Conservation (phyloP, 768 basidiomycete genomes). For the Leccinum disarticulatum region DNA sequence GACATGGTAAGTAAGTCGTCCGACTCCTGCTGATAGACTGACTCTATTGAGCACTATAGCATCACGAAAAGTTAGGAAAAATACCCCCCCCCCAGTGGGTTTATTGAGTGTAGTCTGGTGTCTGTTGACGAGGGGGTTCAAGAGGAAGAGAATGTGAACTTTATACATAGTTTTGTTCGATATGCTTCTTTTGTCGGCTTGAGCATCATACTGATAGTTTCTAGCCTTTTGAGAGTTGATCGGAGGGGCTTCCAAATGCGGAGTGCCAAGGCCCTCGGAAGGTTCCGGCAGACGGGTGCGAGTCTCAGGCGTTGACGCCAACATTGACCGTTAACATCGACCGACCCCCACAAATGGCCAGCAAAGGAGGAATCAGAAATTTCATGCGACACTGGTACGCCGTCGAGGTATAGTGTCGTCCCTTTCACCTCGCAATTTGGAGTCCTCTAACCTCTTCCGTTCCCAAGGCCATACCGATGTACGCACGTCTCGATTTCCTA, state of each 20-base stretch:
- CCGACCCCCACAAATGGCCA: slow-evolving; percentile 23
- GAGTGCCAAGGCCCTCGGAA: not conserved
- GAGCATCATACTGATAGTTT: no score
- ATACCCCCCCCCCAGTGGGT: slow-evolving; percentile 44
- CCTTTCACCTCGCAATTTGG: not conserved
- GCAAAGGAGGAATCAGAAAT: slow-evolving; percentile 18
- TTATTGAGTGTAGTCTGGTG: slow-evolving; percentile 45
- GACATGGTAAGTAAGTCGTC: no score
- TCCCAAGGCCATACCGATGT: slow-evolving; percentile 52
- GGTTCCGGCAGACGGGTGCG: not conserved
- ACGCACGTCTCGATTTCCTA: slow-evolving; percentile 21
- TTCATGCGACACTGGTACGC: slow-evolving; percentile 46
- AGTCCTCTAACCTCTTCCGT: not conserved
- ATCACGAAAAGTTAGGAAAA: slow-evolving; percentile 32
- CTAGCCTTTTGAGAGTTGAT: no score
- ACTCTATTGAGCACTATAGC: slow-evolving; percentile 18
- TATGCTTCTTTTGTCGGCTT: no score
- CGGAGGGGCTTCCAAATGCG: not conserved
- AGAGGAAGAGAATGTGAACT: slow-evolving; percentile 13
- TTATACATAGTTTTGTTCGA: not conserved
- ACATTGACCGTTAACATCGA: not conserved
- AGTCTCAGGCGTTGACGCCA: not conserved
- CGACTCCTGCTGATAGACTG: slow-evolving; percentile 17
- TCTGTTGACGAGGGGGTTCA: slow-evolving; percentile 35
- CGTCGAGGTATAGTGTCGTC: slow-evolving; percentile 37